phyloP scores from a whole-genome alignment of 2,329 filamentous ascomycete species.

The Xylariales sp. region DNA sequence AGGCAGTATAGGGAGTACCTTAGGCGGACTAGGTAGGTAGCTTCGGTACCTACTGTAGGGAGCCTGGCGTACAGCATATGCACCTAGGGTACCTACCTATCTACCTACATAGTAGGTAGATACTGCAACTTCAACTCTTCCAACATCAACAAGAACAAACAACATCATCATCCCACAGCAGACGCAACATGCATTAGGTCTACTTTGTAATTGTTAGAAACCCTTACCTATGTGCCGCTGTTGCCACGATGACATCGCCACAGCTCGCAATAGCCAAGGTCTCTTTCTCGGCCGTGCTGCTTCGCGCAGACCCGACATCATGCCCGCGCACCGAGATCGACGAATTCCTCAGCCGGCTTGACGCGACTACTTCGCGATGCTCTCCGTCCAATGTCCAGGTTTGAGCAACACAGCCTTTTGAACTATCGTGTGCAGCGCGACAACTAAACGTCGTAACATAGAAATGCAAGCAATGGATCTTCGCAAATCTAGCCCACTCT shows the following conservation, averaged over 20 bases:
- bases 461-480: constrained; percentile 90
- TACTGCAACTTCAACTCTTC: not conserved
- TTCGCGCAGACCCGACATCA: constrained; percentile 78
- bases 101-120: no score
- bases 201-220: constrained; percentile 6
- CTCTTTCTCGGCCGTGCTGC: constrained; percentile 77
- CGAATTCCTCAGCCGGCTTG: constrained; percentile 73
- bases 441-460: constrained; percentile 59
- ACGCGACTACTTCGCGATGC: constrained; percentile 75
- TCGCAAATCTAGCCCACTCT: constrained; percentile 77
- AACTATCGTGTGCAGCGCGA: constrained; percentile 53
- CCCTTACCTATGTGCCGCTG: not conserved
- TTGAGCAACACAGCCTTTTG: constrained; percentile 66
- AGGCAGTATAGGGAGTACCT: no score
- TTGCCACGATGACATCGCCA: constrained; percentile 69
- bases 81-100: no score
- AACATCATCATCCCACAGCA: constrained; percentile 7
- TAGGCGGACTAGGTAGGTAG: no score
- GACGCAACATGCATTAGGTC: constrained; percentile 13
- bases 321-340: constrained; percentile 77
- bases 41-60: no score
- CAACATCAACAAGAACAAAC: not conserved
- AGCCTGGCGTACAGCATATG: no score
- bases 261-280: constrained; percentile 83
- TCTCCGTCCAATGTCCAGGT: constrained; percentile 88